Conservation (phyloP, 352 stramenopile genomes). For the Phytophthora megakarya region DNA sequence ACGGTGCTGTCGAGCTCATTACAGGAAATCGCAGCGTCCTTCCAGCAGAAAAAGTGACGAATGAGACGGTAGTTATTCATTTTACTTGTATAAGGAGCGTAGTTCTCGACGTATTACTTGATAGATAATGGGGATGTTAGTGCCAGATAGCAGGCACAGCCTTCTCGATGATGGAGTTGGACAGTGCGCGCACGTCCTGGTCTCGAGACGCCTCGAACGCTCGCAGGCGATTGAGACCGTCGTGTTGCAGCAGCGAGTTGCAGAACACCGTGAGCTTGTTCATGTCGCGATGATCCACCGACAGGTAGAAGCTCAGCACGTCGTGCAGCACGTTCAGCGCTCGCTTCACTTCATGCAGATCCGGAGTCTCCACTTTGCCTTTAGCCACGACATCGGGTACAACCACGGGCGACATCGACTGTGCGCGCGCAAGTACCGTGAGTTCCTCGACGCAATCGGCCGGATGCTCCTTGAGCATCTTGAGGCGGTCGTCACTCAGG, state of each 20-base stretch:
- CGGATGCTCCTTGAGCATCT: slow-evolving; percentile 59
- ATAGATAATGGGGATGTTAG: slow-evolving; percentile 33
- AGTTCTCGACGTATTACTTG: slow-evolving; percentile 28
- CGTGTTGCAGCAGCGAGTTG: slow-evolving; percentile 79
- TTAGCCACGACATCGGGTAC: slow-evolving; percentile 15
- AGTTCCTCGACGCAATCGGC: slow-evolving; percentile 68
- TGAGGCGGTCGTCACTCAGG: slow-evolving; percentile 56
- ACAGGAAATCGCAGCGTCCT: slow-evolving; percentile 19
- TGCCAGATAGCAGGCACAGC: slow-evolving; percentile 83
- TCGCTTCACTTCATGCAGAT: slow-evolving; percentile 48
- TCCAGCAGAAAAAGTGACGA: slow-evolving; percentile 30
- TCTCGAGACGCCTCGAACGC: slow-evolving; percentile 58
- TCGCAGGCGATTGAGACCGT: slow-evolving; percentile 69
- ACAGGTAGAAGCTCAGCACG: slow-evolving; percentile 73
- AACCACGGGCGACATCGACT: slow-evolving; percentile 19
- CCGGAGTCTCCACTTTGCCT: slow-evolving; percentile 14
- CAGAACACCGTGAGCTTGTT: slow-evolving; percentile 85
- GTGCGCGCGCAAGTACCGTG: slow-evolving; percentile 40
- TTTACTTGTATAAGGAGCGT: no score
- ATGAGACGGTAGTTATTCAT: slow-evolving; percentile 18
- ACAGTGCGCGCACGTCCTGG: slow-evolving; percentile 56
- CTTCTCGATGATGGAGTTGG: slow-evolving; percentile 83
- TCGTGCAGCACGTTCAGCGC: slow-evolving; percentile 70
- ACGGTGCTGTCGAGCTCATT: slow-evolving; percentile 39
- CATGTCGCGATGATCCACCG: slow-evolving; percentile 71